Percentiles rank a stretch among this genome's conserved stretches.
These are phyloP conservation scores for Dioscorea alata DNA, from an alignment of 106 monocot species.

Conservation along the genomic window DNA sequence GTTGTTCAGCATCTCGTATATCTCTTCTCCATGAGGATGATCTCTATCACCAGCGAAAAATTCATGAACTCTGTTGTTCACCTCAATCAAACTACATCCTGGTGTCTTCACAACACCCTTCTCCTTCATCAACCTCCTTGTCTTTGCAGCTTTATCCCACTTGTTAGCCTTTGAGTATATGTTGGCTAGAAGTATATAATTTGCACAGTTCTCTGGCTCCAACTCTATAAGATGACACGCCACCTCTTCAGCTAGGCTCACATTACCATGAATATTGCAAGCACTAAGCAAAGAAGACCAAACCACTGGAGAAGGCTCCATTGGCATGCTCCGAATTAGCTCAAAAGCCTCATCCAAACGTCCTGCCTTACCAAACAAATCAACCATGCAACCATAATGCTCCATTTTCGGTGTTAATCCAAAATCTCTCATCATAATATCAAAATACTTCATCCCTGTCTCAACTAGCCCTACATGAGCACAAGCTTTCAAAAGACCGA, in stretches of 20 bases:
- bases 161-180: conserved; percentile 13
- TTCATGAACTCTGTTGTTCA: conserved; percentile 11
- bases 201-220: conserved; percentile 10
- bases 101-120: conserved; percentile 17
- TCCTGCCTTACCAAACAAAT: conserved; percentile 35
- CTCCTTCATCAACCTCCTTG: conserved; percentile 21
- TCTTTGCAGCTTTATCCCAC: conserved; percentile 20
- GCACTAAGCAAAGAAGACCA: conserved; percentile 54
- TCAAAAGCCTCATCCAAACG: conserved; percentile 21
- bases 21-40: conserved; percentile 1
- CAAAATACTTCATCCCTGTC: conserved; percentile 24
- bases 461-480: conserved; percentile 32
- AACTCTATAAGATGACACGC: conserved; percentile 7
- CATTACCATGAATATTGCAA: conserved; percentile 20
- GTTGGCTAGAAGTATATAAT: conserved; percentile 24
- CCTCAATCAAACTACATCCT: conserved; percentile 26
- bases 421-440: conserved; percentile 21
- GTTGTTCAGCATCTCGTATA: conserved; percentile 5
- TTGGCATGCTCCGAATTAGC: conserved; percentile 27
- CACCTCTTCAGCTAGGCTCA: conserved; percentile 10
- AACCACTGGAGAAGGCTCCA: conserved; percentile 17
- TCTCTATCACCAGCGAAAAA: conserved; percentile 14
- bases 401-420: conserved; percentile 25
- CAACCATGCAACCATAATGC: conserved; percentile 42
- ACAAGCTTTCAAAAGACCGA: conserved; percentile 31